Conservation (phyloP, 495 filamentous ascomycete species). For the Glonium stellatum region DNA sequence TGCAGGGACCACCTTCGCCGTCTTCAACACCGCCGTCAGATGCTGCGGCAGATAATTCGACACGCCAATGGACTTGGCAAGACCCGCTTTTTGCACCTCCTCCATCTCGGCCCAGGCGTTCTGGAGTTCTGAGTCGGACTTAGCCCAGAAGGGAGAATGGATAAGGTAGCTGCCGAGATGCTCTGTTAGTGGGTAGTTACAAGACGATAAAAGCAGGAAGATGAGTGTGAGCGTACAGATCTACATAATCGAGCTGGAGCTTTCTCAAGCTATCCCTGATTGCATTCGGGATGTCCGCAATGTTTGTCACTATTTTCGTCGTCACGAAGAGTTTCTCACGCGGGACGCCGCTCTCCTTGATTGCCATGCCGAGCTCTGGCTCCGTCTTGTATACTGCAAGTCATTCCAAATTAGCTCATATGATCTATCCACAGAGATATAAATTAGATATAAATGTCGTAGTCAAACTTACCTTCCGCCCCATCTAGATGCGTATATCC, state of each 20-base stretch:
- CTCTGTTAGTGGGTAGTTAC: neutral
- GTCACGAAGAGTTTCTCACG: constrained; percentile 68
- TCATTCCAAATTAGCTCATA: neutral
- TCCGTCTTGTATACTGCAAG: constrained; percentile 71
- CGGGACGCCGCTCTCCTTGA: constrained; percentile 58
- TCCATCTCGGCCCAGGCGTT: constrained; percentile 73
- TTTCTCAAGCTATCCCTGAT: constrained; percentile 66
- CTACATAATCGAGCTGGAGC: constrained; percentile 71
- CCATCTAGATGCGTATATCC: constrained; percentile 75
- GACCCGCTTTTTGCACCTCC: constrained; percentile 59
- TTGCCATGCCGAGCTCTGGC: constrained; percentile 63
- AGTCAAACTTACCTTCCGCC: constrained; percentile 50
- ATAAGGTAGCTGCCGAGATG: constrained; percentile 57
- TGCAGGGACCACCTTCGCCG: constrained; percentile 55
- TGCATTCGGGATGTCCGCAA: constrained; percentile 54
- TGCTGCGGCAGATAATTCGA: constrained; percentile 69
- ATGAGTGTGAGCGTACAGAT: constrained; percentile 45
- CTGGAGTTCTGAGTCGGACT: constrained; percentile 56
- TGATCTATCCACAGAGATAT: neutral
- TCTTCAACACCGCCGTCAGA: constrained; percentile 60
- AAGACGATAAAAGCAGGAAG: neutral
- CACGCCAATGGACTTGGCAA: constrained; percentile 73
- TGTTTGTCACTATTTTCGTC: constrained; percentile 61
- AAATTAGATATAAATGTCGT: neutral
- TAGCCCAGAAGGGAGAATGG: constrained; percentile 65